A percentile compares a stretch with the other conserved stretches of the same genome.
These are phyloP conservation scores for Candida yuanshanica DNA, from an alignment of 805 yeast genomes.

Conservation along the genomic window DNA sequence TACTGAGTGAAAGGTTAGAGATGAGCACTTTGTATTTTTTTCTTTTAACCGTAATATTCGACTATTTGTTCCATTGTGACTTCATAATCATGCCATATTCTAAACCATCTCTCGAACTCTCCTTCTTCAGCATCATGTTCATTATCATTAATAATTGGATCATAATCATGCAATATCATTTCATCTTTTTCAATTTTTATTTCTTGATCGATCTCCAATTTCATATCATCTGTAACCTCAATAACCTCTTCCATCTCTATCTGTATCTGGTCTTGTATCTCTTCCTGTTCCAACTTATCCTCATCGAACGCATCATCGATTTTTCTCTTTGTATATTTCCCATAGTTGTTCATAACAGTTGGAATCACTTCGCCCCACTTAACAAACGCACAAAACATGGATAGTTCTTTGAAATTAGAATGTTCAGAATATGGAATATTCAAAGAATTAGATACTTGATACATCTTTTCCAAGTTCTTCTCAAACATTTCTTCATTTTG, in stretches of 20 bases:
- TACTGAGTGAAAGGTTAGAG: no score
- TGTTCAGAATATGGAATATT: conserved; percentile 90
- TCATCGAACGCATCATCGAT: not conserved
- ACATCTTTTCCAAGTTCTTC: not conserved
- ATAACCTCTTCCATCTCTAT: conserved; percentile 41
- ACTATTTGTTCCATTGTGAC: not conserved
- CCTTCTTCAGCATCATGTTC: conserved; percentile 1
- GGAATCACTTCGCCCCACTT: conserved; percentile 57
- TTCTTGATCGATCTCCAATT: not conserved
- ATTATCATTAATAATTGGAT: not conserved
- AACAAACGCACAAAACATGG: conserved; percentile 53
- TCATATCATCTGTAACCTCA: not conserved
- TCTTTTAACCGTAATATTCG: not conserved
- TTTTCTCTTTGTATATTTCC: conserved; percentile 11
- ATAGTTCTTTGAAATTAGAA: conserved; percentile 79
- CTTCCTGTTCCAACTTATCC: conserved; percentile 23
- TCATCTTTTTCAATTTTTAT: not conserved
- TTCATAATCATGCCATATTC: conserved; percentile 13
- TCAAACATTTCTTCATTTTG: not conserved
- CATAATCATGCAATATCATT: not conserved
- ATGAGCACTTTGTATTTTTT: no score
- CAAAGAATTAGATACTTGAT: conserved; percentile 24
- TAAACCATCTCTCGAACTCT: conserved; percentile 15
- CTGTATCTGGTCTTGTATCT: conserved; percentile 43
- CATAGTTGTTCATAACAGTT: conserved; percentile 54